A percentile compares a stretch with the other conserved stretches of the same genome.
phyloP scores from a whole-genome alignment of 2,329 filamentous ascomycete species.

The Calycina marina region DNA sequence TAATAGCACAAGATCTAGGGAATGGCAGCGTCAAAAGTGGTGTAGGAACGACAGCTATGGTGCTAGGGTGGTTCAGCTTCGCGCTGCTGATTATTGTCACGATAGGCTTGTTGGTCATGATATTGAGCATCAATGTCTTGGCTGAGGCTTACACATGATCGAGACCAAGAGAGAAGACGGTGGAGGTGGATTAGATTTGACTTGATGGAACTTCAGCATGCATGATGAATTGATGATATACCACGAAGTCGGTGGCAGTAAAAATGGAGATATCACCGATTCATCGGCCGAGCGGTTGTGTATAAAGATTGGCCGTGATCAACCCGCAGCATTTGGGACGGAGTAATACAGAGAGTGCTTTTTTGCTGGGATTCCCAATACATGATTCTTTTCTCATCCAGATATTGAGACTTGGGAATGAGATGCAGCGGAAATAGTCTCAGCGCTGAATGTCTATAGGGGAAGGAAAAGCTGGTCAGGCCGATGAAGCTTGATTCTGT shows the following conservation, averaged over 20 bases:
- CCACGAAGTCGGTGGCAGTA: slow-evolving; percentile 1
- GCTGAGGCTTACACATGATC: slow-evolving; percentile 31
- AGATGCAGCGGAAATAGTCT: too few species aligned
- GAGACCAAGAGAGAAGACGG: slow-evolving; percentile 1
- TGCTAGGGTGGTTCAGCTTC: slow-evolving; percentile 95
- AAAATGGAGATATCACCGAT: background rate
- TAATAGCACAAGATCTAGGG: slow-evolving; percentile 83
- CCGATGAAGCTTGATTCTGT: too few species aligned
- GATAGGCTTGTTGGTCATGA: slow-evolving; percentile 90
- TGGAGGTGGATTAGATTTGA: slow-evolving; percentile 1
- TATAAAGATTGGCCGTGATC: slow-evolving; percentile 6
- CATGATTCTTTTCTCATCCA: too few species aligned
- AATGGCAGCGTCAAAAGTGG: slow-evolving; percentile 80
- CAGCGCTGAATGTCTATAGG: too few species aligned
- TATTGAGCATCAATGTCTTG: slow-evolving; percentile 76
- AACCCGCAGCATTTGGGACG: slow-evolving; percentile 9
- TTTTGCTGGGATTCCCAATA: slow-evolving; percentile 5
- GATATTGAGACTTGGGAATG: too few species aligned
- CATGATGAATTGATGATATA: slow-evolving; percentile 11
- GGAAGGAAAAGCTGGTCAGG: too few species aligned
- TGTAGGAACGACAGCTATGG: slow-evolving; percentile 90
- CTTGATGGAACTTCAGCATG: slow-evolving; percentile 13
- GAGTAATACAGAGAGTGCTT: slow-evolving; percentile 7
- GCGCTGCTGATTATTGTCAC: slow-evolving; percentile 87
- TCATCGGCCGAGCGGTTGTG: slow-evolving; percentile 3